Base-by-base conservation (phyloP, 2,329 filamentous ascomycete species). In the Fusarium algeriense region DNA sequence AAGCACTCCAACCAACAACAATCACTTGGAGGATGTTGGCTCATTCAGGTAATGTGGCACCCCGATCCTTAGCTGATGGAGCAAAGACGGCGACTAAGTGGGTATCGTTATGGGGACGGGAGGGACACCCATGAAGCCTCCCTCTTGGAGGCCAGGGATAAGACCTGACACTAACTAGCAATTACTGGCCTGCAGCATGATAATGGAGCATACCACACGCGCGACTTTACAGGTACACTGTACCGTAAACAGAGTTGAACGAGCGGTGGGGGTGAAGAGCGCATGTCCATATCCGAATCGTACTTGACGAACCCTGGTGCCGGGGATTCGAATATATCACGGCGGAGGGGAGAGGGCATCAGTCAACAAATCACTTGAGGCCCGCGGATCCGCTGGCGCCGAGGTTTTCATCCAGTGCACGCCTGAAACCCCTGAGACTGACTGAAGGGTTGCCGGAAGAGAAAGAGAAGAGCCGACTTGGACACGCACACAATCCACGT, bases 381-480 rank as follows among this genome's bases (percentile, higher is more conserved):
- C 49, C 54, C 54, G 53, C 67, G 65, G 65, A 70, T 60, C 40
- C 49, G 49, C 41, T 61, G 69, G 60, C 69, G 65, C 66, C 45
- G 59, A 70, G 58, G 67, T 48, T 56, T 43, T 48, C 38, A n/a
- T 43, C 35, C 43, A 48, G 20, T 67, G 55, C 54, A 61, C 58
- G 56, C 53, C 61, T 67, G 68, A 38, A 67, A 70, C 67, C 65
- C 69, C 71, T 71, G 69, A 71, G 71, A 30, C 61, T 75, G 71
- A 30, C 59, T 75, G 54, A 69, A 38, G 20, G 48, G 17, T 59
- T 35, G 53, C 65, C 58, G 40, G 34, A 44, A 19, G 48, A 46
- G 52, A 35, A 48, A 32, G 26, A 20, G 48, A 64, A 26, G 57
- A 34, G 23, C 28, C 26, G 49, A 65, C 38, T 32, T 49, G 60